Base-by-base conservation (phyloP, 2,329 filamentous ascomycete genomes). In the Verticillium klebahnii region DNA sequence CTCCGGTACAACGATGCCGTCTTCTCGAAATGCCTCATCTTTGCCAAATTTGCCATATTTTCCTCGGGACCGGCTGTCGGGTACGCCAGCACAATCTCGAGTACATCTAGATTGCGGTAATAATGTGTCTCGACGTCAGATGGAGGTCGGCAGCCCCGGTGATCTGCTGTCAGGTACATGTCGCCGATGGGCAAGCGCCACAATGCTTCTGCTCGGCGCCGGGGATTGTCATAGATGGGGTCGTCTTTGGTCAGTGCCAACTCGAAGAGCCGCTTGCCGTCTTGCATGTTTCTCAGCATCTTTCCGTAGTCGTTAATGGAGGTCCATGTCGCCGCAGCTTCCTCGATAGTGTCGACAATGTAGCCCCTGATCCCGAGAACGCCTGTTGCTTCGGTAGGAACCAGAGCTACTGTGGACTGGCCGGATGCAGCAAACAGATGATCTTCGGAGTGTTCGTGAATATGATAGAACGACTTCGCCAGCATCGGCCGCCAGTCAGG, bases 401-500 rank as follows among this genome's bases (percentile, higher is more conserved):
- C 31, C 11, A 60, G 12, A 56, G 56, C 57, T 9, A 61, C 59
- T 8, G 31, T 12, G 57, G 23, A 62, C 17, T 61, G 39, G 7
- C 63, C 62, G n/a, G 52, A 8, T 1, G 63, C 60, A 15, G 37
- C 19, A 4, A 58, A 23, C 8, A 54, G 40, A 11, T 59, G 61
- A n/a, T 40, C 32, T 12, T 60, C 59, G 3, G 36, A 57, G 36
- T 57, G 39, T 19, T 63, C 62, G 19, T 52, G 59, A 5, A 29
- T 34, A 29, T 37, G 37, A 23, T 57, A 39, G 56, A 60, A 64
- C 2, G 61, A 63, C 5, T 8, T 52, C 11, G 23, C 15, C 34
- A 63, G 39, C 7, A 39, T 59, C 34, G 62, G 25, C 17, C 72
- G 69, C 75, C 74, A 77, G 67, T 77, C 75, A 1, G 75, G 75